Conservation (phyloP, 768 basidiomycete genomes). For the Naganishia randhawae region DNA sequence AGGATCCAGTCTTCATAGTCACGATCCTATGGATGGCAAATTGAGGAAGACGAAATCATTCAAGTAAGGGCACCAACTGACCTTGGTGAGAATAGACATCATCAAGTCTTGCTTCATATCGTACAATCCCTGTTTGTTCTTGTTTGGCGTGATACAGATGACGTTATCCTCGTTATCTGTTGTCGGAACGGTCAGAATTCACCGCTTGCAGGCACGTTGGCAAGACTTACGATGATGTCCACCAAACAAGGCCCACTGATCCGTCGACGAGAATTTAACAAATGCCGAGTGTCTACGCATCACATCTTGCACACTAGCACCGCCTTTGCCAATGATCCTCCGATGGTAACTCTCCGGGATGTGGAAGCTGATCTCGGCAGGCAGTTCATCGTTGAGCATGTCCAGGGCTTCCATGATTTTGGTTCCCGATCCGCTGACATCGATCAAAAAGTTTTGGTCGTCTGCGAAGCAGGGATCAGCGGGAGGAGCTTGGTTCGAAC, state of each 20-base stretch:
- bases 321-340: conserved; percentile 96
- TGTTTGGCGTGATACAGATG: conserved; percentile 93
- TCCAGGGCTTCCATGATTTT: conserved; percentile 81
- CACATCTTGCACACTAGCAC: conserved; percentile 95
- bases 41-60: conserved; percentile 5
- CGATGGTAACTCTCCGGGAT: conserved; percentile 98
- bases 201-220: too few species aligned
- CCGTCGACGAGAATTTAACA: conserved; percentile 97
- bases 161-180: conserved; percentile 98
- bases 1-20: conserved; percentile 93
- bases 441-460: conserved; percentile 86
- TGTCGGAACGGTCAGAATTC: conserved; percentile 52
- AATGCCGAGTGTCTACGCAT: conserved; percentile 99
- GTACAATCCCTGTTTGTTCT: conserved; percentile 92
- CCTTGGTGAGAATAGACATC: conserved; percentile 96
- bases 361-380: conserved; percentile 96
- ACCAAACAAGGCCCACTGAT: conserved; percentile 89
- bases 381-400: conserved; percentile 92
- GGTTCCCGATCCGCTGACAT: conserved; percentile 78
- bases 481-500: not conserved
- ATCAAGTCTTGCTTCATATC: conserved; percentile 93
- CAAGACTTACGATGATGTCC: conserved; percentile 52
- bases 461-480: conserved; percentile 16
- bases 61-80: conserved; percentile 52
- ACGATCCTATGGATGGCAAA: conserved; percentile 65